Conservation (phyloP, 2,329 filamentous ascomycete genomes). For the Ophiostoma piceae region DNA sequence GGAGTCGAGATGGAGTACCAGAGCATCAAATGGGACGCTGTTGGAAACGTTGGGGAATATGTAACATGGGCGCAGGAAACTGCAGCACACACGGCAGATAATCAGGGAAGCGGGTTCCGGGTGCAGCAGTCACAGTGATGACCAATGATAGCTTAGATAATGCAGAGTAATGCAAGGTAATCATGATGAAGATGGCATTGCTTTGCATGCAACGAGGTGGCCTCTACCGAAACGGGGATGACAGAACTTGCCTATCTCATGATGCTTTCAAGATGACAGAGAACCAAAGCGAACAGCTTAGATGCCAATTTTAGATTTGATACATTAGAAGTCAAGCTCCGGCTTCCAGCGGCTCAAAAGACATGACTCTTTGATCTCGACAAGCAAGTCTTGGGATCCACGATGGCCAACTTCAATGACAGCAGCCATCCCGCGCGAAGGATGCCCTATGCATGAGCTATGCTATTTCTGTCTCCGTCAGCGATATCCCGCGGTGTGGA, state of each 20-base stretch:
- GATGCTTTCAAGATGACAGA: no score
- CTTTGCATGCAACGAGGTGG: background rate
- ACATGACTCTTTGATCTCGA: background rate
- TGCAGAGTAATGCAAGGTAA: background rate
- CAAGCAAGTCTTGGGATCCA: background rate
- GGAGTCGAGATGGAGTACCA: no score
- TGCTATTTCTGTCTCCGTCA: constrained; percentile 1
- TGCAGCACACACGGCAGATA: background rate
- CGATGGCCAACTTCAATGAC: background rate
- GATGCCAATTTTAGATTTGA: no score
- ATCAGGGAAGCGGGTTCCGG: background rate
- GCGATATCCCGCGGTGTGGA: background rate
- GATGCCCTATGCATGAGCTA: background rate
- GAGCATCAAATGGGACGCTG: no score
- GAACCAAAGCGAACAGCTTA: no score
- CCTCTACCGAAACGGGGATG: background rate
- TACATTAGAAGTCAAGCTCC: background rate
- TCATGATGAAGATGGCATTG: background rate
- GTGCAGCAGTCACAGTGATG: background rate
- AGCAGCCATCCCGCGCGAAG: background rate
- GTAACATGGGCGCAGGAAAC: background rate
- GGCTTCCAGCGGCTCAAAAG: background rate
- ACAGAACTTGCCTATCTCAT: background rate
- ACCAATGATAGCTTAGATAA: background rate
- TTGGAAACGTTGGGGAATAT: background rate